These are phyloP conservation scores for Platanthera guangdongensis DNA, from an alignment of 106 monocot species.

Conservation along the genomic window DNA sequence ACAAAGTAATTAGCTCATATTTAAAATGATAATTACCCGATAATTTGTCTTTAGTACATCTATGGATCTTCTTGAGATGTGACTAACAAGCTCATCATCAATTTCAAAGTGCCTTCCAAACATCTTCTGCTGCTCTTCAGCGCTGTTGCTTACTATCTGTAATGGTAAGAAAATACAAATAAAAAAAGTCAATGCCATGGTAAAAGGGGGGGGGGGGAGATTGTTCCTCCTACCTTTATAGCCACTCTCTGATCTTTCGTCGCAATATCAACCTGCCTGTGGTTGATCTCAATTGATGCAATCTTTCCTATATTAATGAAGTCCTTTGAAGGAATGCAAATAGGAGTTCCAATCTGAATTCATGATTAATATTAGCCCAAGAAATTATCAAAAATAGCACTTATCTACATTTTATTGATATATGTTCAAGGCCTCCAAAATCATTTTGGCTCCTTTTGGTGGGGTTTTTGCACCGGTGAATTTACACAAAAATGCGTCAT, in stretches of 20 bases:
- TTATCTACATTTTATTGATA: neutral
- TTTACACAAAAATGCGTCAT: no score
- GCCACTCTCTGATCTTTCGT: slow-evolving; percentile 91
- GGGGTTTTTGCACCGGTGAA: no score
- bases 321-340: slow-evolving; percentile 69
- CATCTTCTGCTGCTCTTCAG: slow-evolving; percentile 80
- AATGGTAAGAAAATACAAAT: neutral
- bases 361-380: neutral
- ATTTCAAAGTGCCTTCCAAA: slow-evolving; percentile 79
- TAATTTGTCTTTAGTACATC: slow-evolving; percentile 79
- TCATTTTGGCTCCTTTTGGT: no score
- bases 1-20: neutral
- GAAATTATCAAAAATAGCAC: neutral
- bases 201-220: neutral
- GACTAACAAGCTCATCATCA: slow-evolving; percentile 95
- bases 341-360: slow-evolving; percentile 81
- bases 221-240: slow-evolving; percentile 48
- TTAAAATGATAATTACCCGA: slow-evolving; percentile 42
- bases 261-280: slow-evolving; percentile 80
- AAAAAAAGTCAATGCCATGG: neutral
- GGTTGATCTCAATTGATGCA: slow-evolving; percentile 82
- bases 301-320: slow-evolving; percentile 87
- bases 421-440: no score
- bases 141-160: slow-evolving; percentile 55
- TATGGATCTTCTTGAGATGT: slow-evolving; percentile 81